Evolutionary conservation across 2,329 filamentous ascomycete genomes (phyloP), one percentile per base, ranked within the genome.

Genomic region (Fusarium siculi): DNA sequence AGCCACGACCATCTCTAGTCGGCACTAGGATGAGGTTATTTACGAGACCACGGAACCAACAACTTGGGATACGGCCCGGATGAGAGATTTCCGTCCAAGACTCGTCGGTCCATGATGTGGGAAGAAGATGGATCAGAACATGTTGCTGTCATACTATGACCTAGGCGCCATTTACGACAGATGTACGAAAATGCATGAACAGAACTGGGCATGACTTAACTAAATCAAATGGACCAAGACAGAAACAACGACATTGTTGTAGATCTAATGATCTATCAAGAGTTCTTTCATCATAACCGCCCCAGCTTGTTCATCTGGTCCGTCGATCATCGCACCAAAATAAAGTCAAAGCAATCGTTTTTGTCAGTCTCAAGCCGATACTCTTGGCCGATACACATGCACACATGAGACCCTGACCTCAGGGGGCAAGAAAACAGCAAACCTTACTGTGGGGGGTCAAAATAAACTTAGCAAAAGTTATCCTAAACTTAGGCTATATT

Each of bases 211-310:
- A 52, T 54, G 18, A 39, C 8, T 11, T 43, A 49, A 18, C 15
- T 43, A 49, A 18, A 23, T 32, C 34, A 12, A 28, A 30, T 40
- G 11, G 30, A 23, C 23, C 47, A 40, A n/a, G 30, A 23, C 15
- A 39, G 52, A 47, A 68, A 46, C 25, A 70, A 66, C 43, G 42
- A 28, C 23, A 34, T 34, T 46, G 23, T 42, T 49, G 54, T 47
- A 71, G 68, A 65, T 68, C 47, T 4, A 57, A 8, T 56, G 55
- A 68, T 72, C 63, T 49, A 14, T 43, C 60, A 43, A 57, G 66
- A 30, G 36, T 37, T 25, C 30, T 39, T 46, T 37, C 49, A 66
- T 65, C 59, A 66, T 30, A 19, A n/a, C 37, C 32, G 19, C 37
- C 37, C 4, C 23, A 44, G 15, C 16, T 11, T 15, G 43, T 30